These are phyloP conservation scores for Saccharomyces hybrid DNA, from an alignment of 1,139 yeast species.

Conservation along the genomic window DNA sequence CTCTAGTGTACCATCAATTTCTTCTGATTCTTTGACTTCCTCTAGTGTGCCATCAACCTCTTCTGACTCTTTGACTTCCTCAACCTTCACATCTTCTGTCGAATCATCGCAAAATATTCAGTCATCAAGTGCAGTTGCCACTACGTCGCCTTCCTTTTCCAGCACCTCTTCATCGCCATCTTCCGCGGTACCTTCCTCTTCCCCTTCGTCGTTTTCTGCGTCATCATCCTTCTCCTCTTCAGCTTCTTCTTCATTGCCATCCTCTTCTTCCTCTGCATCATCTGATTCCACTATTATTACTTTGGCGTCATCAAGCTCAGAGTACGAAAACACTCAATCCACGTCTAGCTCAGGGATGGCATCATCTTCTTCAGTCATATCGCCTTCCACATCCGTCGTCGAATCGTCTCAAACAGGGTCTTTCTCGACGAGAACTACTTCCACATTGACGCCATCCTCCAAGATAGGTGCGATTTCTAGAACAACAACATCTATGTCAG, in stretches of 20 bases:
- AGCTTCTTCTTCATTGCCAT: constrained; percentile 4
- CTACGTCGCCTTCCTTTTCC: too few species aligned
- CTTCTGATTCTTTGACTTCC: constrained; percentile 2
- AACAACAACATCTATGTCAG: constrained; percentile 8
- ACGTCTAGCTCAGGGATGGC: background rate
- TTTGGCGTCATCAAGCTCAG: background rate
- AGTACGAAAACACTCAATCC: background rate
- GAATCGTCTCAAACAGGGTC: background rate
- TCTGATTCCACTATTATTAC: constrained; percentile 4
- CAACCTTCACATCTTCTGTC: background rate
- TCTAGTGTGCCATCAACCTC: background rate
- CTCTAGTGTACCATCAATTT: constrained; percentile 8
- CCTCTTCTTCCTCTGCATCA: constrained; percentile 4
- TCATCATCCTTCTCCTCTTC: constrained; percentile 3
- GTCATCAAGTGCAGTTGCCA: too few species aligned
- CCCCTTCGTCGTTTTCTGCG: background rate
- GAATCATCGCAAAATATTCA: too few species aligned
- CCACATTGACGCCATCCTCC: background rate
- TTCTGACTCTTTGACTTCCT: constrained; percentile 1
- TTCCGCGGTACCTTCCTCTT: background rate
- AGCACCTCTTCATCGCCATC: background rate
- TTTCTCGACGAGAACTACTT: constrained; percentile 4
- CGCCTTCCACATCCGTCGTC: background rate
- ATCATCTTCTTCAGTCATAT: background rate
- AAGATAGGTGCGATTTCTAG: background rate